Evolutionary conservation across 2,329 filamentous ascomycete genomes (phyloP).

Genomic region (Diaporthe aspalathi): DNA sequence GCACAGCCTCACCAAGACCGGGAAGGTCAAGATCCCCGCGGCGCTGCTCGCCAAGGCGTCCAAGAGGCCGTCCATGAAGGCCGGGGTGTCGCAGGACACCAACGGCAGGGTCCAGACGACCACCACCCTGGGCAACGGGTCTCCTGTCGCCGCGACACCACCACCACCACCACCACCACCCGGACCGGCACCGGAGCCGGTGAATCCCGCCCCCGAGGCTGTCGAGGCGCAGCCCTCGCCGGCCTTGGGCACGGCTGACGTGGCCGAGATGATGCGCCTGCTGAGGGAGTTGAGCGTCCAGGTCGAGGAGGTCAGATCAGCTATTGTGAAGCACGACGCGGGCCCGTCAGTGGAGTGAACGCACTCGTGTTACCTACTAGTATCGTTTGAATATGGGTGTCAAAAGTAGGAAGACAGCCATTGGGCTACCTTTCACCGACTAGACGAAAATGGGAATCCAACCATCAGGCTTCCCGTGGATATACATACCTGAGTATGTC

Average conservation of each 20-base stretch:
- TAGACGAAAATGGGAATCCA: no score
- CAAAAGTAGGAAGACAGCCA: no score
- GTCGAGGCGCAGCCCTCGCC: neutral
- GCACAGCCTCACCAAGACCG: conserved; percentile 24
- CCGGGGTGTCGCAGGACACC: neutral
- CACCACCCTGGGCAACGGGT: neutral
- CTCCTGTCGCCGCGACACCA: no score
- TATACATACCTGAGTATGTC: no score
- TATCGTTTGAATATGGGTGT: neutral
- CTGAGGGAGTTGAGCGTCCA: conserved; percentile 32
- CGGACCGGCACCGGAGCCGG: neutral
- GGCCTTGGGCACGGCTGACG: neutral
- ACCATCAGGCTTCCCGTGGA: no score
- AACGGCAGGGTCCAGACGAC: conserved; percentile 3
- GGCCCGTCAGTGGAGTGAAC: neutral
- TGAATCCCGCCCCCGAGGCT: neutral
- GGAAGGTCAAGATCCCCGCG: conserved; percentile 14
- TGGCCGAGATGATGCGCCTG: conserved; percentile 31
- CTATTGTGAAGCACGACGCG: conserved; percentile 28
- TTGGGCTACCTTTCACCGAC: no score
- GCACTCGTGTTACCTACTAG: neutral
- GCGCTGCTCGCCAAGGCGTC: conserved; percentile 23
- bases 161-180: conserved; percentile 2
- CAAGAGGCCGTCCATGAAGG: conserved; percentile 28
- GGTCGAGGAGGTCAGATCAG: conserved; percentile 31